Evolutionary conservation across 1,139 yeast genomes (phyloP), one percentile per base, ranked within the genome.

Genomic region (Saccharomyces uvarum): DNA sequence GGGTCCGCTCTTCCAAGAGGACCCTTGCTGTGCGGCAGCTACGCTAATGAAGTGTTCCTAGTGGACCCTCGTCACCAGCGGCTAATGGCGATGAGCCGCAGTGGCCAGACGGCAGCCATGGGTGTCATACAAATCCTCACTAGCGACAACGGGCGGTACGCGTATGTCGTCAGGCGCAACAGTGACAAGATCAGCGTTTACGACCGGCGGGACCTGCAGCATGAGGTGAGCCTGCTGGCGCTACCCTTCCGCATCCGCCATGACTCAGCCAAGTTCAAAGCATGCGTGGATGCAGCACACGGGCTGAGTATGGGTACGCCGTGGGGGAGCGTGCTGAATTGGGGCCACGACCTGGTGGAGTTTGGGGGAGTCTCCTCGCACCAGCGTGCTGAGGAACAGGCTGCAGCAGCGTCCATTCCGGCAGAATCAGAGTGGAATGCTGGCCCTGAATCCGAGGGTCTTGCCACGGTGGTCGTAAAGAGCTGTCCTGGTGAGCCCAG

Each of bases 81-180:
- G n/a, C 29, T 48, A 4, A 54, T 33, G n/a, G 48, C 38, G 2
- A 19, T 54, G n/a, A 47, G 50, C 26, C 26, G 27, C 46, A 55
- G 24, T 31, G 53, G 28, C 48, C 26, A 7, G 32, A 32, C 9
- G 26, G 41, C 31, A 5, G 62, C 63, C 3, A 56, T 53, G 13
- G 70, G 70, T 4, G 56, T 65, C 16, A 60, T 58, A 33, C 71
- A 68, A 53, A 41, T 67, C 4, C 47, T 68, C 7, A 52, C 41
- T 9, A 64, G 68, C 51, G 61, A 57, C 27, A 68, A 66, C 54
- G 66, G 62, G 6, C 61, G 61, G 46, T 68, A 59, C 48, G 21
- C 63, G 28, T 68, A 64, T 53, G 57, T 60, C 5, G n/a, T 66
- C 13, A 63, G 61, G 48, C 56, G 71, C 16, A 53, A 59, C 32